A percentile compares a stretch with the other conserved stretches of the same genome.
Conservation (phyloP, 306 rosid genomes). For the Medicago arabica region DNA sequence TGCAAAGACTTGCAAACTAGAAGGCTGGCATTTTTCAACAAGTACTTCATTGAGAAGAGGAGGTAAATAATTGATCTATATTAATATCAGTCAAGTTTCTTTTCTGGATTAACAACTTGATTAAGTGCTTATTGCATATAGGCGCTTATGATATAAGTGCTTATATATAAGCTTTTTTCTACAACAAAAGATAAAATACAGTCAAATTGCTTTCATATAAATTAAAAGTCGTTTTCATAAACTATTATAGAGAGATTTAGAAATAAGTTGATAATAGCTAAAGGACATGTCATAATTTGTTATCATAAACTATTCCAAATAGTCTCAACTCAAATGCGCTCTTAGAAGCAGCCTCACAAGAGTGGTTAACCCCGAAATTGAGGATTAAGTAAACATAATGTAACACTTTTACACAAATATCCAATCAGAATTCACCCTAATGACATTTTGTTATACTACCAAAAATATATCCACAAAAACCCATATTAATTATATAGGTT, state of each 20-base stretch:
- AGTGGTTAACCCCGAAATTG: not conserved
- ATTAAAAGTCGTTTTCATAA: too few relatives aligned
- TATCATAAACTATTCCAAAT: not conserved
- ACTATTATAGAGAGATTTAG: too few relatives aligned
- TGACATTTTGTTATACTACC: not conserved
- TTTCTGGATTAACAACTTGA: not conserved
- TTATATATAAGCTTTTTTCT: too few relatives aligned
- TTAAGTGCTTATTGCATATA: not conserved
- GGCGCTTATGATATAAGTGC: too few relatives aligned
- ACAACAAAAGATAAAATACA: too few relatives aligned
- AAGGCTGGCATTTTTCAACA: constrained; percentile 76
- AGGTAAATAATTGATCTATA: constrained; percentile 48
- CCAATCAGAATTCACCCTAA: not conserved
- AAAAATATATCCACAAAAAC: not conserved
- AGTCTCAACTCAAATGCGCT: too few relatives aligned
- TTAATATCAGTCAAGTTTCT: not conserved
- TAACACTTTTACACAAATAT: not conserved
- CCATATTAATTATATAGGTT: not conserved
- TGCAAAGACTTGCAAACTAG: constrained; percentile 79
- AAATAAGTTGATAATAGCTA: too few relatives aligned
- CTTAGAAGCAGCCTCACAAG: too few relatives aligned
- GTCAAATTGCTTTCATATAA: too few relatives aligned
- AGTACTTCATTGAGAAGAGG: constrained; percentile 59
- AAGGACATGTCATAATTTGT: not conserved
- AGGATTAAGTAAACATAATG: not conserved